Evolutionary conservation across 805 yeast species (phyloP).

Genomic region (Myxozyma kluyveri): DNA sequence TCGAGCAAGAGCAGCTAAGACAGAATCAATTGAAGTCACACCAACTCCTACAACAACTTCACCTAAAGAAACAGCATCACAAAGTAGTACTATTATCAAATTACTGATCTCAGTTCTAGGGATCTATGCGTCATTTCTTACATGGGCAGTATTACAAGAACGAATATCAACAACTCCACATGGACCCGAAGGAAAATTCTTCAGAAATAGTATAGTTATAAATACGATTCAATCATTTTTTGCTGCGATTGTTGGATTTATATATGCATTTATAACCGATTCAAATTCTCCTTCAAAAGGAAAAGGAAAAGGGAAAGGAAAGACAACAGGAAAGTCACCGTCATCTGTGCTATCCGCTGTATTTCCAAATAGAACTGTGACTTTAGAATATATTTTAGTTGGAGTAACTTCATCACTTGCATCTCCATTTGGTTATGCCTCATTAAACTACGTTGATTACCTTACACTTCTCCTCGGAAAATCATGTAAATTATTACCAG

Average conservation of each 20-base stretch:
- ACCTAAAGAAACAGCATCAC: too few species aligned
- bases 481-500: constrained; percentile 91
- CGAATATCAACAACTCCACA: constrained; percentile 75
- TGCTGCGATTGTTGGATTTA: constrained; percentile 66
- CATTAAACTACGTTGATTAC: constrained; percentile 80
- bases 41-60: not conserved
- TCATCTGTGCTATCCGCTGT: constrained; percentile 14
- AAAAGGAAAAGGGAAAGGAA: too few species aligned
- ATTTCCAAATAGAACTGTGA: constrained; percentile 34
- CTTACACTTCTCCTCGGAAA: constrained; percentile 82
- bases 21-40: too few species aligned
- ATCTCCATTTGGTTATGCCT: constrained; percentile 76
- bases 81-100: not conserved
- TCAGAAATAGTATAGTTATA: constrained; percentile 76
- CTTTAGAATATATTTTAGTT: constrained; percentile 48
- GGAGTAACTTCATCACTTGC: constrained; percentile 76
- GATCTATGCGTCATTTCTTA: constrained; percentile 78
- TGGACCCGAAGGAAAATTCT: constrained; percentile 53
- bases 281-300: too few species aligned
- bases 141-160: constrained; percentile 94
- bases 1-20: too few species aligned
- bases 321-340: too few species aligned
- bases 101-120: constrained; percentile 49
- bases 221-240: constrained; percentile 70
- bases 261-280: constrained; percentile 45